phyloP scores from a whole-genome alignment of 163 green algal genomes.

The Scenedesmus sp. region DNA sequence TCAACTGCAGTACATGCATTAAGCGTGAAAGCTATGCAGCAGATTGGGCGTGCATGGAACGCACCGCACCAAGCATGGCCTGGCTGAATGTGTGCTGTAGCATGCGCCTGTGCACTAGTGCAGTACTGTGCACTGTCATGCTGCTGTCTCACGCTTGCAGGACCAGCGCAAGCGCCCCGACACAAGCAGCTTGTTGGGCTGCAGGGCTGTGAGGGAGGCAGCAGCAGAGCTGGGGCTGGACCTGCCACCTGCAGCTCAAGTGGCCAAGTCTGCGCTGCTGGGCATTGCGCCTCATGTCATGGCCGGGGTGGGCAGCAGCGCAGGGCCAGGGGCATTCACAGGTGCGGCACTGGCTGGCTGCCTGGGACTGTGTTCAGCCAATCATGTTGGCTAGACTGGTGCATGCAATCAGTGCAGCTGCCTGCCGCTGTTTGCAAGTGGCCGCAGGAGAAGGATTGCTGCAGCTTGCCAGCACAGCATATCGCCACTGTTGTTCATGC shows the following conservation, averaged over 20 bases:
- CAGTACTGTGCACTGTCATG: neutral
- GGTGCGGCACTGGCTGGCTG: neutral
- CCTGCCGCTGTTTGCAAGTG: too few relatives aligned
- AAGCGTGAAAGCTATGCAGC: too few relatives aligned
- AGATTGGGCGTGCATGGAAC: too few relatives aligned
- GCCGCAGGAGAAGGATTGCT: too few relatives aligned
- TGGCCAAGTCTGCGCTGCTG: neutral
- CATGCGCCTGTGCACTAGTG: neutral
- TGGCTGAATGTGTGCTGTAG: neutral
- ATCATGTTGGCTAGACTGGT: too few relatives aligned
- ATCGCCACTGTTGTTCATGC: neutral
- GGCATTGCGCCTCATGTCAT: conserved; percentile 23
- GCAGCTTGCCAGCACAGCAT: too few relatives aligned
- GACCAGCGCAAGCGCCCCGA: conserved; percentile 70
- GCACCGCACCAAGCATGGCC: neutral
- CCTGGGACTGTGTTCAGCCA: too few relatives aligned
- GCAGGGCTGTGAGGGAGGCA: conserved; percentile 60
- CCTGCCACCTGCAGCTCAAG: conserved; percentile 48
- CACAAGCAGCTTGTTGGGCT: conserved; percentile 64
- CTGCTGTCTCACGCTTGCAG: conserved; percentile 36
- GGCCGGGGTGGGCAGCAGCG: neutral
- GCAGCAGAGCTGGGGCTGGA: conserved; percentile 65
- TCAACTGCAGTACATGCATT: neutral
- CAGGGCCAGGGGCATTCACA: neutral
- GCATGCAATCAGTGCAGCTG: neutral